Percentiles rank a stretch among this genome's conserved stretches.
phyloP scores from a whole-genome alignment of 1,139 yeast species.

The Yamadazyma atlantica region DNA sequence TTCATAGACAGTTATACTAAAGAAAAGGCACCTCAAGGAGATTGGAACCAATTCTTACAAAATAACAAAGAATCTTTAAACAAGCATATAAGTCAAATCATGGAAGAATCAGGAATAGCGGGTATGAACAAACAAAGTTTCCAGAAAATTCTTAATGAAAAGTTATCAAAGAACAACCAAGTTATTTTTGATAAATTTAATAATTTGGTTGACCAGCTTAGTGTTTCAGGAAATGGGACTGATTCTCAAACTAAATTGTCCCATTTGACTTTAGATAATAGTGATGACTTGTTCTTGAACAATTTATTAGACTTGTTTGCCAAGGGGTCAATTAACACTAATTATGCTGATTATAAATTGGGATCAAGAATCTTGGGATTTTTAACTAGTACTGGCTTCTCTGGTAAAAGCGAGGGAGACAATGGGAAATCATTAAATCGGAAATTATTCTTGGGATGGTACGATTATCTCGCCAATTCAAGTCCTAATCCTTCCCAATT shows the following conservation, averaged over 20 bases:
- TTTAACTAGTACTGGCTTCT: constrained; percentile 30
- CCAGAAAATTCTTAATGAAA: constrained; percentile 21
- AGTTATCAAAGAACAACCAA: constrained; percentile 25
- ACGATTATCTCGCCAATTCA: constrained; percentile 29
- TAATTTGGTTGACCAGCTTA: constrained; percentile 25
- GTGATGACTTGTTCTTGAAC: constrained; percentile 21
- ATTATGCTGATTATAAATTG: constrained; percentile 42
- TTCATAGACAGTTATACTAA: constrained; percentile 32
- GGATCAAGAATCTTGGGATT: constrained; percentile 46
- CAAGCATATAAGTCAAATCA: constrained; percentile 15
- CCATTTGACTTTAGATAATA: constrained; percentile 6
- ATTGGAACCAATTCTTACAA: constrained; percentile 25
- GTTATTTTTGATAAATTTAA: constrained; percentile 26
- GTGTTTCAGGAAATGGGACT: constrained; percentile 5
- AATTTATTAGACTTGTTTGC: constrained; percentile 34
- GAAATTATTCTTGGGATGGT: constrained; percentile 41
- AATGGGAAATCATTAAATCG: constrained; percentile 20
- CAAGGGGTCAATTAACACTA: constrained; percentile 36
- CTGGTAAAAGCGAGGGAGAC: constrained; percentile 6
- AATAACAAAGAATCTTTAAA: constrained; percentile 20
- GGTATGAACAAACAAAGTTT: constrained; percentile 21
- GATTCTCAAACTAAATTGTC: constrained; percentile 9
- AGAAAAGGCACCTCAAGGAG: constrained; percentile 9
- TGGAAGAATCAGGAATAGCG: constrained; percentile 10
- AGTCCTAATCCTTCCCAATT: constrained; percentile 24